Base-by-base conservation (phyloP, 495 filamentous ascomycete species). In the Cetradonia linearis region DNA sequence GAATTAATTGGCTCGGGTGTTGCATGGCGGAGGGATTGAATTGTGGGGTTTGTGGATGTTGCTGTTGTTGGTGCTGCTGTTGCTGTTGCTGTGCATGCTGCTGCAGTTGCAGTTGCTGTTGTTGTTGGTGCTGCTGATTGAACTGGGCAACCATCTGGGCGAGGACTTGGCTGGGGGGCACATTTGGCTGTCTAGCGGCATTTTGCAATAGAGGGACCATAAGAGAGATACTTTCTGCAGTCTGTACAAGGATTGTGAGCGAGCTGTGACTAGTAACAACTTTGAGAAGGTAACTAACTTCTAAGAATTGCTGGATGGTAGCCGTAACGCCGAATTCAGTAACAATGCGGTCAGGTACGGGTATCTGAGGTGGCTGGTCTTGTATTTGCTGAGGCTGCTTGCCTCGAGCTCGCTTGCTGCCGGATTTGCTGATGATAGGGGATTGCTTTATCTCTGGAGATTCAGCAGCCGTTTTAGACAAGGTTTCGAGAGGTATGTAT, bases 221-320 rank as follows among this genome's bases (percentile, higher is more conserved):
- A 59, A 83, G 80, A 9, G 84, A 85, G 60, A 89, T 82, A 18
- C 86, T 84, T 69, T 91, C 86, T 27, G 85, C 83, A 54, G 87
- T 78, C 84, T 87, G 64, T 2, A 62, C 30, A 16, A 40, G 36
- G 14, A 37, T 30, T 27, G 38, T 31, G 63, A 52, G 67, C 27
- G 64, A 44, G 57, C 9, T 46, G 33, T 55, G n/a, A 40, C n/a
- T 14, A n/a, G 62, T 58, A 59, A 44, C 30, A 31, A 3, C 13
- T 10, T 31, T 46, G 9, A 23, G 27, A 25, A 14, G 33, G 18
- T 11, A 44, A 68, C 70, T 56, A 76, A 86, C 84, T 77, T 89
- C 87, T 55, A 89, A 74, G 61, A 88, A 89, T 62, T 80, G 77
- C 70, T 83, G 80, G 0, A 89, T 83, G 18, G 69, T 62, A 18